A percentile compares a stretch with the other conserved stretches of the same genome.
These are phyloP conservation scores for Alternaria gansuensis DNA, from an alignment of 2,329 filamentous ascomycete genomes.

Conservation along the genomic window DNA sequence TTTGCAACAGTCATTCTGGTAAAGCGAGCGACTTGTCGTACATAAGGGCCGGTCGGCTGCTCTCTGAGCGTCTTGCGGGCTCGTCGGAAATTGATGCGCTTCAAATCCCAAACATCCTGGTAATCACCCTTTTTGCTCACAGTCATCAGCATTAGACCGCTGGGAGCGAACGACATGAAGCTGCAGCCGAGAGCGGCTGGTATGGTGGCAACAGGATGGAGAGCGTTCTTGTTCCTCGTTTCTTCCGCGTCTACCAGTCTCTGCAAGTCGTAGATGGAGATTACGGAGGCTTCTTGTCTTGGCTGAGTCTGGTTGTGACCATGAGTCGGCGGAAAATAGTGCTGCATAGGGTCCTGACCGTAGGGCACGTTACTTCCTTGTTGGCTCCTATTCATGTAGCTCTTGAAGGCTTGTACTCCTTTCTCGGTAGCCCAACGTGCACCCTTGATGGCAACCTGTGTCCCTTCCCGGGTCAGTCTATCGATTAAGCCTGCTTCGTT, in stretches of 20 bases:
- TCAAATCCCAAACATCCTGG: constrained; percentile 82
- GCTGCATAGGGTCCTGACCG: constrained; percentile 53
- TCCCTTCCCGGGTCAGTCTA: constrained; percentile 79
- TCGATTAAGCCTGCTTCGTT: constrained; percentile 76
- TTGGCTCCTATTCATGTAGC: constrained; percentile 72
- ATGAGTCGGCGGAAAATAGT: constrained; percentile 79
- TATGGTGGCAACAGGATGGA: constrained; percentile 75
- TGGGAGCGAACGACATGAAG: constrained; percentile 79
- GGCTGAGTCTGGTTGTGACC: constrained; percentile 65
- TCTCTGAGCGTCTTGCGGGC: constrained; percentile 44
- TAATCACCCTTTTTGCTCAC: constrained; percentile 85
- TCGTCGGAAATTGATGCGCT: constrained; percentile 63
- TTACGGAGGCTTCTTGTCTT: constrained; percentile 71
- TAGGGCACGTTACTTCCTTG: constrained; percentile 36
- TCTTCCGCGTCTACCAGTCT: constrained; percentile 61
- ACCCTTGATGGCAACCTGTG: constrained; percentile 78
- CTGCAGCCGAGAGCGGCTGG: constrained; percentile 77
- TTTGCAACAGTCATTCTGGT: constrained; percentile 90
- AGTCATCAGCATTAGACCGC: constrained; percentile 76
- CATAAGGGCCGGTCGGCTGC: constrained; percentile 56
- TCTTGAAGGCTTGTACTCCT: constrained; percentile 78
- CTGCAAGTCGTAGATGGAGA: constrained; percentile 78
- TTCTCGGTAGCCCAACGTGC: constrained; percentile 81
- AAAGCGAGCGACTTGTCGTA: constrained; percentile 87
- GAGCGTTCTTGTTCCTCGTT: constrained; percentile 59